These are phyloP conservation scores for Xylaria intraflava DNA, from an alignment of 495 filamentous ascomycete genomes.

Conservation along the genomic window DNA sequence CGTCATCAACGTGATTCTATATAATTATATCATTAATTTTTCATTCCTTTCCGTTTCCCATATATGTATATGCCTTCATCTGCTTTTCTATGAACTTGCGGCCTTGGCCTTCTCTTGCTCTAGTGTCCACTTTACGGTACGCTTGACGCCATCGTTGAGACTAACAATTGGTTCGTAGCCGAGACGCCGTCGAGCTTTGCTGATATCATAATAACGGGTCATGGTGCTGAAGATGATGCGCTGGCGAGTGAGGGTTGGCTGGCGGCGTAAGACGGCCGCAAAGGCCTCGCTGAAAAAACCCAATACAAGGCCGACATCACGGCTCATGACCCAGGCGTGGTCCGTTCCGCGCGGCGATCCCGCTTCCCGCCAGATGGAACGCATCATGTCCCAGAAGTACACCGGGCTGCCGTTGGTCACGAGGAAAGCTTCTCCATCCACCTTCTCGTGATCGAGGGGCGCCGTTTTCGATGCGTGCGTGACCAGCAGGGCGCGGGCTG, in stretches of 20 bases:
- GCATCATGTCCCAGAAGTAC: constrained; percentile 94
- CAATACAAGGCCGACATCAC: constrained; percentile 55
- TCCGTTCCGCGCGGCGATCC: constrained; percentile 57
- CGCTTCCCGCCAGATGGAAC: constrained; percentile 69
- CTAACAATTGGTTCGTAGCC: constrained; percentile 70
- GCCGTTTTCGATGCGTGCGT: constrained; percentile 47
- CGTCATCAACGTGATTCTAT: constrained; percentile 5
- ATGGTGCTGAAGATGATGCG: constrained; percentile 72
- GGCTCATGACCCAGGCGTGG: constrained; percentile 62
- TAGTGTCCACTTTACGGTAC: constrained; percentile 60
- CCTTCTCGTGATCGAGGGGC: constrained; percentile 66
- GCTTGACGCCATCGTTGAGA: constrained; percentile 66
- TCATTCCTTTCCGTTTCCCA: not conserved
- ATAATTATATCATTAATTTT: constrained; percentile 3
- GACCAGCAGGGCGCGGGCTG: constrained; percentile 63
- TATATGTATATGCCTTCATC: not conserved
- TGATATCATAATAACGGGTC: constrained; percentile 76
- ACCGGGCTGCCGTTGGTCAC: constrained; percentile 88
- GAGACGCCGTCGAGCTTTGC: constrained; percentile 74
- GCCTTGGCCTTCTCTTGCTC: constrained; percentile 40
- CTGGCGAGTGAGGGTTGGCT: constrained; percentile 66
- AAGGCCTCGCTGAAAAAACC: constrained; percentile 65
- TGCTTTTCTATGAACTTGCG: constrained; percentile 8
- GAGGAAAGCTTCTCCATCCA: constrained; percentile 93
- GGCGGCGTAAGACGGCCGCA: constrained; percentile 60